A percentile compares a stretch with the other conserved stretches of the same genome.
These are phyloP conservation scores for sweet orange (Citrus sinensis) DNA, from an alignment of 345 rosid genomes.

Conservation along the genomic window DVS_A1.0 CM039169.1:30026501-30027000, in stretches of 20 bases:
- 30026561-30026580: too few relatives aligned
- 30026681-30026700: background rate
- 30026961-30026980: conserved; percentile 83
- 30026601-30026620: background rate
- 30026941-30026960: conserved; percentile 91
- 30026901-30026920: conserved; percentile 6
- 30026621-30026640: background rate
- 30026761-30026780: conserved; percentile 99
- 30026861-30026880: background rate
- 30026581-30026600: too few relatives aligned
- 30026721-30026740: conserved; percentile 24
- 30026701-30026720: background rate
- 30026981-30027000: conserved; percentile 88
- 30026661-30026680: background rate
- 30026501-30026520: background rate
- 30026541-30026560: background rate
- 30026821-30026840: background rate
- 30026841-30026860: conserved; percentile 16
- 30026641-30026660: background rate
- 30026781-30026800: conserved; percentile 17
- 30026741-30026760: conserved; percentile 82
- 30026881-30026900: conserved; percentile 1
- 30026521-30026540: background rate
- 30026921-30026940: conserved; percentile 77
- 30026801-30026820: background rate